Evolutionary conservation across 805 yeast species (phyloP).

Genomic region (Metschnikowia aberdeeniae): DNA sequence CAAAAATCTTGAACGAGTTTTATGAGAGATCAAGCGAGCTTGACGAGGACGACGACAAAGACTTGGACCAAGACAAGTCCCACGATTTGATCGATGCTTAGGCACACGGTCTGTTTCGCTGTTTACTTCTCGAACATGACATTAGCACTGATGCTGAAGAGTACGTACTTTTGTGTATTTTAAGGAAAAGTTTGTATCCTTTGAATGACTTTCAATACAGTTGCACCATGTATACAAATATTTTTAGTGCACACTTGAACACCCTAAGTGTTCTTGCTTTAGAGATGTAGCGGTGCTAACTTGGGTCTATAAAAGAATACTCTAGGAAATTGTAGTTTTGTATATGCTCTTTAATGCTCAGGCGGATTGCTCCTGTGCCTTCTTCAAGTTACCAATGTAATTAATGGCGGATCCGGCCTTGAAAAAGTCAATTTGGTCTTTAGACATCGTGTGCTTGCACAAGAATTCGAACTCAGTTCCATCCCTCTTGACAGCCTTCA

Average conservation of each 20-base stretch:
- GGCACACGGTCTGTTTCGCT: slow-evolving; percentile 2
- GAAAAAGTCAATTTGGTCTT: slow-evolving; percentile 93
- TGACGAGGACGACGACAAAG: slow-evolving; percentile 50
- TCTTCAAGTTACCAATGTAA: slow-evolving; percentile 63
- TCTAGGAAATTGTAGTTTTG: no score
- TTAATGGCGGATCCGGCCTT: slow-evolving; percentile 97
- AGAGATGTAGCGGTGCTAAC: no score
- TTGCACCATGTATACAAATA: no score
- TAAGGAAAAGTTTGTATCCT: neutral
- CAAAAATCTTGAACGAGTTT: slow-evolving; percentile 92
- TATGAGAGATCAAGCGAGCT: slow-evolving; percentile 83
- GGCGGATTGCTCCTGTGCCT: slow-evolving; percentile 11
- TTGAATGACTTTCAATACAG: neutral
- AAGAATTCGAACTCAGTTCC: slow-evolving; percentile 67
- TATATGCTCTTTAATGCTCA: neutral
- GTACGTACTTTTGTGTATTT: slow-evolving; percentile 4
- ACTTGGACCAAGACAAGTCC: slow-evolving; percentile 35
- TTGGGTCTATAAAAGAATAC: no score
- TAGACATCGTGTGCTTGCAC: slow-evolving; percentile 94
- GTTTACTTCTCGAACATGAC: slow-evolving; percentile 10
- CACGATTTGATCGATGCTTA: slow-evolving; percentile 43
- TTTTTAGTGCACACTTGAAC: no score
- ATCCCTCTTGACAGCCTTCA: slow-evolving; percentile 68
- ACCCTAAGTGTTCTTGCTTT: no score
- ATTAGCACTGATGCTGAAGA: slow-evolving; percentile 1